A percentile compares a stretch with the other conserved stretches of the same genome.
These are phyloP conservation scores for Abrus pulchellus DNA, from an alignment of 306 rosid genomes.

Conservation along the genomic window DNA sequence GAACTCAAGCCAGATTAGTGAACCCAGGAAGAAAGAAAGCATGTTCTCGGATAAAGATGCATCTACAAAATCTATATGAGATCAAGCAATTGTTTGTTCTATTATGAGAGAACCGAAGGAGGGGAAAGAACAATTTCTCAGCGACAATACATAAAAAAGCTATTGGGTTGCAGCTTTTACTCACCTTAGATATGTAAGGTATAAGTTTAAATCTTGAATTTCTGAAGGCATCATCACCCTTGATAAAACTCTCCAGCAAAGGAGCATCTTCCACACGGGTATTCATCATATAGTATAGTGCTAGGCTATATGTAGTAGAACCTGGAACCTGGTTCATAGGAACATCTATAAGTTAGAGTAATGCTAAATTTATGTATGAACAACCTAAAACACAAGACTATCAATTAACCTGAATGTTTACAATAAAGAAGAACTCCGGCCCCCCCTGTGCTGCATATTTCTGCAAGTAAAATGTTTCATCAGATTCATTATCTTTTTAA, in stretches of 20 bases:
- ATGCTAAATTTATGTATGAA: constrained; percentile 25
- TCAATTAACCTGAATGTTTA: constrained; percentile 81
- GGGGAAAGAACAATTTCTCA: constrained; percentile 23
- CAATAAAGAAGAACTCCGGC: constrained; percentile 86
- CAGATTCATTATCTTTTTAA: constrained; percentile 40
- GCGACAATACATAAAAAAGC: not conserved
- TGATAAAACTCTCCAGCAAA: constrained; percentile 73
- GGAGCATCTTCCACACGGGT: constrained; percentile 81
- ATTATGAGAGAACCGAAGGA: not conserved
- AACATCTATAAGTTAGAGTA: constrained; percentile 24
- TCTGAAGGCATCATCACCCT: constrained; percentile 85
- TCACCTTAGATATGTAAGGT: constrained; percentile 93
- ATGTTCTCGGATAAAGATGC: constrained; percentile 16
- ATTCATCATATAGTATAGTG: constrained; percentile 85
- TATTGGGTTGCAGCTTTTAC: constrained; percentile 40
- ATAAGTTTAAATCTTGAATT: constrained; percentile 95
- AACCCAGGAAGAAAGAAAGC: constrained; percentile 18
- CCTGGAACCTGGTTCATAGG: constrained; percentile 79
- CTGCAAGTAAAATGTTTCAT: constrained; percentile 55
- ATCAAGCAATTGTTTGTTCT: constrained; percentile 14
- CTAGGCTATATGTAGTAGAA: constrained; percentile 73
- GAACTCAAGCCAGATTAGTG: constrained; percentile 35
- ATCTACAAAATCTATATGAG: constrained; percentile 16
- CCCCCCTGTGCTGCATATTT: constrained; percentile 84
- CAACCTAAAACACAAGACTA: constrained; percentile 14